A percentile compares a stretch with the other conserved stretches of the same genome.
phyloP scores from a whole-genome alignment of 148 eudicot genomes.

The Polygonum maritimum region DNA sequence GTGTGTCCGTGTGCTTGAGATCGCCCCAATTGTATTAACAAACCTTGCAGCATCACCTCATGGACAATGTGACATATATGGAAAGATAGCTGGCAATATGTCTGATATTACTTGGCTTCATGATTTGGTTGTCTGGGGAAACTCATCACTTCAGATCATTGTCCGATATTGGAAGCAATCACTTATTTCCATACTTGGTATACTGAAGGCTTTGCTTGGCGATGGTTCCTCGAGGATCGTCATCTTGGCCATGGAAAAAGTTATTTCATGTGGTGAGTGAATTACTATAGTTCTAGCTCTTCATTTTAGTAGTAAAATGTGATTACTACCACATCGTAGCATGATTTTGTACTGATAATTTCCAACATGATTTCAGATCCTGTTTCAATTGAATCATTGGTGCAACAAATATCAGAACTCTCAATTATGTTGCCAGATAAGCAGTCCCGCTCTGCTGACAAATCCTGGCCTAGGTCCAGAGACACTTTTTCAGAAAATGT shows the following conservation, averaged over 20 bases:
- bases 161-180: slow-evolving; percentile 88
- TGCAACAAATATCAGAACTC: slow-evolving; percentile 50
- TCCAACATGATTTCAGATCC: slow-evolving; percentile 38
- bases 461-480: slow-evolving; percentile 22
- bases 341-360: not conserved
- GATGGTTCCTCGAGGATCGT: slow-evolving; percentile 33
- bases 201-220: slow-evolving; percentile 45
- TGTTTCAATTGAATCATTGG: slow-evolving; percentile 49
- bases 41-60: slow-evolving; percentile 27
- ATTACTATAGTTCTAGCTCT: slow-evolving; percentile 14
- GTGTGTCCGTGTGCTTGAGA: slow-evolving; percentile 79
- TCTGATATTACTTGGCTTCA: slow-evolving; percentile 56
- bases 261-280: slow-evolving; percentile 63
- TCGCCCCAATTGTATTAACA: slow-evolving; percentile 56
- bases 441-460: slow-evolving; percentile 16
- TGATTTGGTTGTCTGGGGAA: slow-evolving; percentile 88
- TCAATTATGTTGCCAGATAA: slow-evolving; percentile 49
- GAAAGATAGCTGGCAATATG: slow-evolving; percentile 14
- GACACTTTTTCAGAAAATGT: slow-evolving; percentile 21
- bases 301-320: not conserved
- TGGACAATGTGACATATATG: slow-evolving; percentile 21
- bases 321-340: not conserved
- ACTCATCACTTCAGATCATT: slow-evolving; percentile 61
- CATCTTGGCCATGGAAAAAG: slow-evolving; percentile 46
- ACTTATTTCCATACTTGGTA: slow-evolving; percentile 41